Percentiles rank a stretch among this genome's conserved stretches.
These are phyloP conservation scores for Dioszegia crocea DNA, from an alignment of 768 basidiomycete genomes.

Conservation along the genomic window DNA sequence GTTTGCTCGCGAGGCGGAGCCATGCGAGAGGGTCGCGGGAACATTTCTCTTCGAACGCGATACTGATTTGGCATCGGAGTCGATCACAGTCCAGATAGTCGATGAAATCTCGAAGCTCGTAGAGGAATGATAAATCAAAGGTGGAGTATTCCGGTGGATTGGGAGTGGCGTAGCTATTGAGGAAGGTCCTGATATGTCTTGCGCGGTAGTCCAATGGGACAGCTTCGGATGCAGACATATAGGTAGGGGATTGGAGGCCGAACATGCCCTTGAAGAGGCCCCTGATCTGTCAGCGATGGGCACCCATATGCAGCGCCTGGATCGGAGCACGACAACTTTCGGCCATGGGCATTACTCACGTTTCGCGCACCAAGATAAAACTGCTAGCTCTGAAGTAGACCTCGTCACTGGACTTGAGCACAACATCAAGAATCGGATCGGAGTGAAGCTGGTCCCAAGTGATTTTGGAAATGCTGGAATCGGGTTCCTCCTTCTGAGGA, in stretches of 20 bases:
- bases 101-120: neutral
- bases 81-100: slow-evolving; percentile 3
- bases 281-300: neutral
- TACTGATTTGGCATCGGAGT: neutral
- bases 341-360: too few relatives aligned
- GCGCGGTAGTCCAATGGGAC: neutral
- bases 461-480: neutral
- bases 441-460: neutral
- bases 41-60: neutral
- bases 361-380: neutral
- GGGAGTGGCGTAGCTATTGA: neutral
- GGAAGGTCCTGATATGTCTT: neutral
- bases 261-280: slow-evolving; percentile 7
- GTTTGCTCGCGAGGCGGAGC: neutral
- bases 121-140: neutral
- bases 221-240: neutral
- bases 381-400: neutral
- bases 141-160: neutral
- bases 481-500: too few relatives aligned
- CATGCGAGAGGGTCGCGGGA: neutral
- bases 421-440: neutral
- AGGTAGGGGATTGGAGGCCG: neutral
- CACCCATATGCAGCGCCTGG: neutral
- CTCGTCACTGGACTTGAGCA: neutral
- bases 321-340: too few relatives aligned